Evolutionary conservation across 345 rosid species (phyloP), one percentile per base, ranked within the genome.

Genomic region (Lepidium didymum): DNA sequence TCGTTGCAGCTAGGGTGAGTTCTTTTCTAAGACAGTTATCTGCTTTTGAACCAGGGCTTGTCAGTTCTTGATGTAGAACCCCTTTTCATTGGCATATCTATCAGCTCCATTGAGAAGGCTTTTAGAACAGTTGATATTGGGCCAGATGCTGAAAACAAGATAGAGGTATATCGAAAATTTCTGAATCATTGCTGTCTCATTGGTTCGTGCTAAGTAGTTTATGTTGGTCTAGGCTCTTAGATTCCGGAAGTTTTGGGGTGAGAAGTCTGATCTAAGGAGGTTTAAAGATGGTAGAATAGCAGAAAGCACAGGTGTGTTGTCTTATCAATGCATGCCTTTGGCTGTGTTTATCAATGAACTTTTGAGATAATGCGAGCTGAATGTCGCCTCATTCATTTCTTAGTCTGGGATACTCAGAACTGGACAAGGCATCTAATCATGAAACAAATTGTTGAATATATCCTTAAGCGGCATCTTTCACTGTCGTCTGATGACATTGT

Each of bases 241-340:
- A 61, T 93, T 83, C 83, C 80, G 87, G 31, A 85, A 80, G 60
- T 93, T 93, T 73, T 90, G 94, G 98, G 98, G 96, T 29, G 87
- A 83, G 55, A 93, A 84, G 77, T 86, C 98, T 43, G 98, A 93
- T 73, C 88, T 90, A 54, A 81, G 97, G 56, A 84, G 94, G 83
- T 90, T 90, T 77, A 87, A 86, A 77, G 97, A 93, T 87, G 97
- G 98, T 34, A 85, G 68, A 78, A 93, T 90, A 75, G 90, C 96
- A 6, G 97, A 93, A 87, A 90, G 98, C 82, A 83, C 89, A 75
- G 92, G 96, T 90, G 62, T 76, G 79, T 61, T 68, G 55, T 56
- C 43, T 61, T 68, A 58, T 56, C 43, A 51, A 44, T 55, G 14
- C 45, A 34, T 75, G 51, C 45, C 75, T 62, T 43, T 60, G 14